Percentiles rank a stretch among this genome's conserved stretches.
These are phyloP conservation scores for Zoysia pacifica DNA, from an alignment of 176 grass and related monocot genomes.

Conservation along the genomic window DNA sequence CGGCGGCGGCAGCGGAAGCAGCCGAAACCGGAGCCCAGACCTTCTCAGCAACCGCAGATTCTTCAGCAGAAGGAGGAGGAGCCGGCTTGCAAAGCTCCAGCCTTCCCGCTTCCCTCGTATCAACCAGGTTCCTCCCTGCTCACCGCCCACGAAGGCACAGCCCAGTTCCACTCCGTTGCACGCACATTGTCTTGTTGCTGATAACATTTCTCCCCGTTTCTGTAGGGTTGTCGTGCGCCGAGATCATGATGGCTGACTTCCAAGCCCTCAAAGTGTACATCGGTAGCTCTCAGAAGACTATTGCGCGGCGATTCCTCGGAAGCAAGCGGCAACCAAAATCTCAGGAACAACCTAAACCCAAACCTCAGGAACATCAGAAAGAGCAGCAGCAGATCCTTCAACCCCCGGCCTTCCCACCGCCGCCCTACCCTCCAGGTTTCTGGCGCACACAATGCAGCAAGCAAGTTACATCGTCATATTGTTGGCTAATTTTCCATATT, in stretches of 20 bases:
- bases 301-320: conserved; percentile 32
- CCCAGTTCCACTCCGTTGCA: conserved; percentile 20
- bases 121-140: conserved; percentile 42
- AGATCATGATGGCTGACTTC: conserved; percentile 80
- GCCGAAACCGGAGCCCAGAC: conserved; percentile 4
- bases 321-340: conserved; percentile 21
- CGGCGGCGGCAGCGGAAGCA: conserved; percentile 16
- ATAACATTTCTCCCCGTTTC: conserved; percentile 21
- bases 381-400: conserved; percentile 37
- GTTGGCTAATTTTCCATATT: background rate
- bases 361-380: conserved; percentile 8
- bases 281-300: conserved; percentile 34
- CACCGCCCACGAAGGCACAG: background rate
- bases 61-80: background rate
- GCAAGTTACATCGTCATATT: conserved; percentile 19
- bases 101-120: conserved; percentile 55
- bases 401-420: conserved; percentile 39
- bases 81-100: background rate
- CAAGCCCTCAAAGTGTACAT: conserved; percentile 77
- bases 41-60: background rate
- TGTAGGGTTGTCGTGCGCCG: conserved; percentile 57
- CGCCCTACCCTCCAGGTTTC: conserved; percentile 43
- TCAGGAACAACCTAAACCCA: conserved; percentile 26
- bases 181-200: conserved; percentile 11
- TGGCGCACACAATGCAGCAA: conserved; percentile 1